Evolutionary conservation across 208 protist genomes (phyloP).

Genomic region (Leishmania tarentolae): DNA sequence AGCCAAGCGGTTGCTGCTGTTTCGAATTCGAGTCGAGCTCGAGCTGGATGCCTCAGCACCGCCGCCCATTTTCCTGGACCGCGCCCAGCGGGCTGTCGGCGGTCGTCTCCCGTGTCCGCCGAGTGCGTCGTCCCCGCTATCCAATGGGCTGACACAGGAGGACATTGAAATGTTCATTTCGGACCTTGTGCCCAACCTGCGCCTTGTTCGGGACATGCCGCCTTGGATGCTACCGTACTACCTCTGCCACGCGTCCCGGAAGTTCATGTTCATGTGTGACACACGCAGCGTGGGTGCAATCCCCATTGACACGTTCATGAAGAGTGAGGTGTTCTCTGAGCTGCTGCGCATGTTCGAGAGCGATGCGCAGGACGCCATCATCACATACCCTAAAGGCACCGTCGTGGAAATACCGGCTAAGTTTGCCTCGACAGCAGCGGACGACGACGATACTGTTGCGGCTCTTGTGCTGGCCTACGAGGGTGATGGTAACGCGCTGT

Average conservation of each 20-base stretch:
- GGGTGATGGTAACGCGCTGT: conserved; percentile 50
- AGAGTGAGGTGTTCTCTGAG: conserved; percentile 89
- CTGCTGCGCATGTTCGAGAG: conserved; percentile 90
- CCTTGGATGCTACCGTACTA: conserved; percentile 92
- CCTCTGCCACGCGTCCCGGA: conserved; percentile 87
- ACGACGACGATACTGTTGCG: conserved; percentile 69
- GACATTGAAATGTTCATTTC: conserved; percentile 84
- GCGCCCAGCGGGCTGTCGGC: conserved; percentile 10
- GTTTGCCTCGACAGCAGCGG: conserved; percentile 33
- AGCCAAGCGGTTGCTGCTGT: conserved; percentile 82
- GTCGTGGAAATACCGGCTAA: conserved; percentile 72
- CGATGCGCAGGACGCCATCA: conserved; percentile 74
- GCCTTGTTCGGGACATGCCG: conserved; percentile 80
- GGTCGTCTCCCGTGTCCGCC: conserved; percentile 48
- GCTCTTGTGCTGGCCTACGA: conserved; percentile 67
- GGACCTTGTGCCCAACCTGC: conserved; percentile 75
- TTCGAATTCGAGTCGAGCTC: conserved; percentile 80
- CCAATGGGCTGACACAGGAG: conserved; percentile 79
- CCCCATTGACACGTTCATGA: conserved; percentile 82
- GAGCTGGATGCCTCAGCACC: conserved; percentile 61
- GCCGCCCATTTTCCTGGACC: conserved; percentile 38
- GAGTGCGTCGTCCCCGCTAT: conserved; percentile 77
- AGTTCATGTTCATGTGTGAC: conserved; percentile 95
- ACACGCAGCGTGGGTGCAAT: conserved; percentile 69
- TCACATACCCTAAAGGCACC: conserved; percentile 66